phyloP scores from a whole-genome alignment of 164 flowering plant species.

The Annona squamosa region DNA sequence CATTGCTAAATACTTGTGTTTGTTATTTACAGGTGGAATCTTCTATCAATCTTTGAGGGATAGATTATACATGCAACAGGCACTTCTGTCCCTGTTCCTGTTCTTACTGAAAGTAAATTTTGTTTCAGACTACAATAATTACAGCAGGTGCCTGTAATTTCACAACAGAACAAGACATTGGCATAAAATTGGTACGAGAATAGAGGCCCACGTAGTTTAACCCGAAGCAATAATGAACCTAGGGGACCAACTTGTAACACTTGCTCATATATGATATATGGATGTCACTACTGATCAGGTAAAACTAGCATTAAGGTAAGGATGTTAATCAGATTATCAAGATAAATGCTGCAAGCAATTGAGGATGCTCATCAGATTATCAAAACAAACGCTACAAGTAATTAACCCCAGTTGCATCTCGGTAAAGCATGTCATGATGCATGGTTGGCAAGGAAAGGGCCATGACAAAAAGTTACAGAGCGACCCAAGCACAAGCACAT shows the following conservation, averaged over 20 bases:
- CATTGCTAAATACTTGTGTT: background rate
- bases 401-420: background rate
- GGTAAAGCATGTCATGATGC: background rate
- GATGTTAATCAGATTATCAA: background rate
- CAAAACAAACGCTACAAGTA: background rate
- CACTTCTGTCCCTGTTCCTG: background rate
- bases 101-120: background rate
- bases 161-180: background rate
- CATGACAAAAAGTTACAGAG: too few species aligned
- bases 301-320: background rate
- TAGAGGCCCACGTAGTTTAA: too few species aligned
- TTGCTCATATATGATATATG: background rate
- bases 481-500: too few species aligned
- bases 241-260: background rate
- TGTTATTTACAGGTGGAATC: background rate
- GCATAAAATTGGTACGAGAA: background rate
- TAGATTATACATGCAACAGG: background rate
- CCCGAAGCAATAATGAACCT: too few species aligned
- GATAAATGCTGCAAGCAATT: background rate
- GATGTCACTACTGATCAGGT: background rate
- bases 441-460: too few species aligned
- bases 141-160: background rate
- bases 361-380: background rate
- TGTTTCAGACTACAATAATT: background rate
- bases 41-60: background rate